Conservation (phyloP, 345 rosid species). For the Moricandia moricandioides region DNA sequence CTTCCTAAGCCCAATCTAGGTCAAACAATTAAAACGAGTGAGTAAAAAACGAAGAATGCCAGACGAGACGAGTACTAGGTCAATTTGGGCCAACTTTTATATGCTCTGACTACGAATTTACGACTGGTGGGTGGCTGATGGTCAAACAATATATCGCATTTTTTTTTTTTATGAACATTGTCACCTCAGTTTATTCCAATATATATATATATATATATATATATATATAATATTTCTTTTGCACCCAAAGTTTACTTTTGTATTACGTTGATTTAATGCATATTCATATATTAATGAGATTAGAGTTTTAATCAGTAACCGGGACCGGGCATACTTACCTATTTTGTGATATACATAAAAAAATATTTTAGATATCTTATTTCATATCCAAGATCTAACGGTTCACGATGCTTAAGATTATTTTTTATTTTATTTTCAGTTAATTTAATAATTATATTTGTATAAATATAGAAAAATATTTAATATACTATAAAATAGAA, state of each 20-base stretch:
- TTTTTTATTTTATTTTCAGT: too few species aligned
- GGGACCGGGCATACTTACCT: too few species aligned
- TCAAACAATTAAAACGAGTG: constrained; percentile 17
- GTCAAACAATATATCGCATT: not conserved
- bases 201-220: too few species aligned
- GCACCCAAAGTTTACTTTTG: too few species aligned
- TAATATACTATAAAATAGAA: not conserved
- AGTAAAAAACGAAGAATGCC: constrained; percentile 4
- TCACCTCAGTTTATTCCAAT: not conserved
- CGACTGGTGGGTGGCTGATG: not conserved
- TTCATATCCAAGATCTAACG: not conserved
- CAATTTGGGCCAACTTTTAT: constrained; percentile 23
- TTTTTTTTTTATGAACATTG: not conserved
- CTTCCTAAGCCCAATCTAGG: not conserved
- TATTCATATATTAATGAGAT: too few species aligned
- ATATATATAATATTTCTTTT: too few species aligned
- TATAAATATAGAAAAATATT: not conserved
- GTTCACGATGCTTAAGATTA: not conserved
- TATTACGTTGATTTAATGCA: too few species aligned
- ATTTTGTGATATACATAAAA: too few species aligned
- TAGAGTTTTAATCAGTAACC: too few species aligned
- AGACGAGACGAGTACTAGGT: not conserved
- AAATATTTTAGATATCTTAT: not conserved
- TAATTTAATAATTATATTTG: not conserved
- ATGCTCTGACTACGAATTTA: constrained; percentile 8